Evolutionary conservation across 202 grass and related monocot genomes (phyloP), one percentile per base, ranked within the genome.

Genomic region (Setaria italica): DNA sequence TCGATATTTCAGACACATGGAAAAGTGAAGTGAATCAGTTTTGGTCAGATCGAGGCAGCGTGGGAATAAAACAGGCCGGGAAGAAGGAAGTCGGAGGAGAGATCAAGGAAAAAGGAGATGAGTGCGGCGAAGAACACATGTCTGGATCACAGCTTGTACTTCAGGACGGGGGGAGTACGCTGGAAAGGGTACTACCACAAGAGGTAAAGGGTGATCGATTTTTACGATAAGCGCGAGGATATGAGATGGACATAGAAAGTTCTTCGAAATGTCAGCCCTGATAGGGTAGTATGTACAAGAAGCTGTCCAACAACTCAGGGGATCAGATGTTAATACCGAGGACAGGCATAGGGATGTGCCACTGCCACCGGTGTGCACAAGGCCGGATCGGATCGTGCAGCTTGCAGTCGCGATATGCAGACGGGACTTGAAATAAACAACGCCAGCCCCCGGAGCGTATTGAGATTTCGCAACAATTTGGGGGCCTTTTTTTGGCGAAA

Each of bases 231-330:
- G 47, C 2, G 5, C 25, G 48, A 58, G 17, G 53, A 19, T 39
- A 30, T 21, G 25, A 57, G 49, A 37, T 17, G 64, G 7, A 48
- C 4, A 8, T 8, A 39, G 16, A 2, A 66, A 66, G 8, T 72
- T 50, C 88, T 87, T 59, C 17, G 80, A 32, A 87, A 37, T 74
- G 50, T 86, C 79, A 53, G 29, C 50, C 59, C 63, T 63, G 81
- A 29, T 62, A 59, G n/a, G 50, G 74, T 25, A 29, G 0, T 43
- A 39, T 39, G 29, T 65, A 72, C 55, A 62, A 70, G 32, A 74
- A 83, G 42, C 59, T 74, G 42, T 79, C 73, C 32, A 35, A 60
- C 19, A n/a, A 53, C 41, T 67, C 50, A 20, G 41, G 4, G 9
- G 14, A 34, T 62, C 39, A 12, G 25, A 90, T 41, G 80, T 39